A percentile compares a stretch with the other conserved stretches of the same genome.
These are phyloP conservation scores for Rutstroemia sp. DNA, from an alignment of 2,329 filamentous ascomycete genomes.

Conservation along the genomic window DNA sequence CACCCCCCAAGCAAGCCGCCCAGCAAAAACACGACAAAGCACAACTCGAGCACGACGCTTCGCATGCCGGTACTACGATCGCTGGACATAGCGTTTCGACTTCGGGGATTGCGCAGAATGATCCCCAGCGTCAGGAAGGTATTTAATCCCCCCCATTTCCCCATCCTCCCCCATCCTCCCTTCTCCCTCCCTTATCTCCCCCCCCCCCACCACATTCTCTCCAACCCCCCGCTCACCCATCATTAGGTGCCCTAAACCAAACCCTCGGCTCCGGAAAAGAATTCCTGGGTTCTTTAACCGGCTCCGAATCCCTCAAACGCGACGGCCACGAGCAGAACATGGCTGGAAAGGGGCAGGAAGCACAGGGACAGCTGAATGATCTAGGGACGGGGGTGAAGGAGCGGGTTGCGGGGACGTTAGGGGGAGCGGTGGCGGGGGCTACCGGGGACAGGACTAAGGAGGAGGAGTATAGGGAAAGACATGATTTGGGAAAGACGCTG, in stretches of 20 bases:
- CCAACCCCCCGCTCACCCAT: no score
- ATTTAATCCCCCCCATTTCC: no score
- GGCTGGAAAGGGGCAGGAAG: constrained; percentile 74
- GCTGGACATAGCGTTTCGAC: constrained; percentile 64
- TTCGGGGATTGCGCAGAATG: constrained; percentile 64
- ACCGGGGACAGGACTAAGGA: constrained; percentile 63
- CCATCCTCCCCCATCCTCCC: no score
- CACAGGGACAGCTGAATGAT: constrained; percentile 73
- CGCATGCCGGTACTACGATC: constrained; percentile 67
- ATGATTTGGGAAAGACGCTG: constrained; percentile 76
- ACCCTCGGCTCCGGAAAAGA: constrained; percentile 85
- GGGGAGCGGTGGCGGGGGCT: constrained; percentile 61
- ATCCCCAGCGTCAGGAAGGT: constrained; percentile 63
- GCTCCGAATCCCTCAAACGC: constrained; percentile 68
- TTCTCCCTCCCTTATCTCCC: no score
- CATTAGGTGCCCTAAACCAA: constrained; percentile 62
- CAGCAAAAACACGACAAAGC: constrained; percentile 56
- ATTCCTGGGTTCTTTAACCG: constrained; percentile 65
- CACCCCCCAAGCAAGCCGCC: constrained; percentile 11
- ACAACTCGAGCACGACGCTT: constrained; percentile 61
- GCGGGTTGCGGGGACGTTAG: constrained; percentile 64
- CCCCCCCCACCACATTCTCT: no score
- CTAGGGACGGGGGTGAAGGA: constrained; percentile 58
- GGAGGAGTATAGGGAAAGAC: constrained; percentile 55
- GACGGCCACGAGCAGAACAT: constrained; percentile 71